Base-by-base conservation (phyloP, 495 filamentous ascomycete genomes). In the Hypoxylon lenormandii region DNA sequence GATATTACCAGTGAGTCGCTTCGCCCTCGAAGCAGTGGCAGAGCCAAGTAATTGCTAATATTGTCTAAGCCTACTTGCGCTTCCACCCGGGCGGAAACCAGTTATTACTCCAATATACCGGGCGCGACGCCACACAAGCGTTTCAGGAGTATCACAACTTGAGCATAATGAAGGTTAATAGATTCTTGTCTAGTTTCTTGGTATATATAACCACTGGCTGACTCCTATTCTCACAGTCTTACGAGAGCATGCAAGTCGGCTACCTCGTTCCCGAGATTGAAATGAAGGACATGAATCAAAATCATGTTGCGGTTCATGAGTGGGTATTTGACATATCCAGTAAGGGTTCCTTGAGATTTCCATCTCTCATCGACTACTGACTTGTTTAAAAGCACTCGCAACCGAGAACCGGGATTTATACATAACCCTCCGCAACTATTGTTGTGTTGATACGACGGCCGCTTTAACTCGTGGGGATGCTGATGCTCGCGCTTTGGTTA, bases 251-350 rank as follows among this genome's bases (percentile, higher is more conserved):
- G 40, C 16, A 53, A 66, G 54, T 66, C 8, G 62, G 62, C 6
- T 40, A 46, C n/a, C 37, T 66, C 3, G 62, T 66, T 6, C 62
- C 62, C 2, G 62, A 66, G 6, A 23, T 43, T 28, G 18, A 11
- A 2, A 28, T 40, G n/a, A 37, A 52, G 6, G 26, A 59, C 4
- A 46, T 66, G 28, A 3, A 7, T 2, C 13, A 4, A 7, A 46
- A 46, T 13, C 46, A 66, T 8, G 48, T 66, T 3, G n/a, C 33
- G 1, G 26, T 66, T 21, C 54, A 66, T 22, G 19, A 53, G 19
- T 66, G 62, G 62, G 28, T 66, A 42, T 66, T 47, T 58, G 47
- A 66, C 6, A 66, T 66, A 58, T 37, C 42, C 11, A 5, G 60
- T 56, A 56, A 11, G 15, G 13, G 16, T 40, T 40, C 30, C 45